These are phyloP conservation scores for Pseudozyma pruni DNA, from an alignment of 1,284 basidiomycete genomes.

Conservation along the genomic window DNA sequence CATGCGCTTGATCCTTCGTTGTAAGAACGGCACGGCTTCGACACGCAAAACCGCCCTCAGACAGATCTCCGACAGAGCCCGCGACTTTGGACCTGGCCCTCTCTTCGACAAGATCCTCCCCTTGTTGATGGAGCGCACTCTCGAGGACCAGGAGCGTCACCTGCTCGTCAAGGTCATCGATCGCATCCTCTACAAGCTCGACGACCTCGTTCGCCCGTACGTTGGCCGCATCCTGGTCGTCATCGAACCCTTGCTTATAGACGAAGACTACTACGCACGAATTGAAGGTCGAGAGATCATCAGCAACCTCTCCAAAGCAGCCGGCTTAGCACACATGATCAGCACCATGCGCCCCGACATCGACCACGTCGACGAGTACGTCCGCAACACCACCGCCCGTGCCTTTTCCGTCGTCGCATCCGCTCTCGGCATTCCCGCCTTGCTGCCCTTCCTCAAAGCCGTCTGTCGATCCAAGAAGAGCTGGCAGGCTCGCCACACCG, in stretches of 20 bases:
- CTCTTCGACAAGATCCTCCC: constrained; percentile 99
- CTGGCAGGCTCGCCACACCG: constrained; percentile 98
- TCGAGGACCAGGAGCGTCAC: constrained; percentile 99
- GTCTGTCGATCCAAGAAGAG: constrained; percentile 99
- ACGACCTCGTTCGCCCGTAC: constrained; percentile 97
- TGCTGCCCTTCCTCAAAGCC: constrained; percentile 96
- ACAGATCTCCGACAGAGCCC: constrained; percentile 99
- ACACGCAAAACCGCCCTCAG: constrained; percentile 96
- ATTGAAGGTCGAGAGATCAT: constrained; percentile 99
- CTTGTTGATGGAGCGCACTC: constrained; percentile 96
- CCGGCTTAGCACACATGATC: constrained; percentile 99
- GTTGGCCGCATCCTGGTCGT: constrained; percentile 99
- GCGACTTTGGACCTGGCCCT: constrained; percentile 98
- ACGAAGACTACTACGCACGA: constrained; percentile 99
- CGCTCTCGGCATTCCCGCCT: constrained; percentile 94
- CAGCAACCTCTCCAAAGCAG: constrained; percentile 97
- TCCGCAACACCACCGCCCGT: constrained; percentile 97
- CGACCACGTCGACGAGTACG: constrained; percentile 99
- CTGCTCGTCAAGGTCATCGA: constrained; percentile 99
- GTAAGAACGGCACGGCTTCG: constrained; percentile 98
- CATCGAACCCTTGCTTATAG: constrained; percentile 97
- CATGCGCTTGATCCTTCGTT: constrained; percentile 98
- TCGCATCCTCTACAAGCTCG: constrained; percentile 97
- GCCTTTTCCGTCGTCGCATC: constrained; percentile 99
- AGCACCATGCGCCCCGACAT: constrained; percentile 99